Base-by-base conservation (phyloP, 1,139 yeast species). In the Nakaseomyces sp. region DNA sequence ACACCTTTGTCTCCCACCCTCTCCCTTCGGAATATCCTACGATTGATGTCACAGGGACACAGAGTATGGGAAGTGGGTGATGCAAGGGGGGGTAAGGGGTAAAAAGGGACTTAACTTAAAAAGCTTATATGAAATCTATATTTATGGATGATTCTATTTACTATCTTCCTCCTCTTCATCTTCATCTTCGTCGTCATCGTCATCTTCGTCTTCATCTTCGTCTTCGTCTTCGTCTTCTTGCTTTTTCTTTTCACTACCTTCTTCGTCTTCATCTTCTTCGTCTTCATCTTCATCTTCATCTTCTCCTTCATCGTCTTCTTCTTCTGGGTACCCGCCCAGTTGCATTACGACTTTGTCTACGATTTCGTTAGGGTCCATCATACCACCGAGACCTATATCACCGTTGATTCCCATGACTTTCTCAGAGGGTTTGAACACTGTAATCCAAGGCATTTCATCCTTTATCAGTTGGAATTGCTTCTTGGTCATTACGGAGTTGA, bases 301-400 rank as follows among this genome's bases (percentile, higher is more conserved):
- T 1, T 80, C 86, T 4, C 79, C 87, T 1, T 79, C 88, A 1
- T 81, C 88, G 22, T 82, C 88, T 1, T 80, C 88, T 10, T 78
- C 88, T 17, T 84, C 87, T 1, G 95, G 95, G 63, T 85, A 85
- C 0, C 96, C 95, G 36, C 96, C 96, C 44, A 87, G 66, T 58
- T 86, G 84, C 62, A 81, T 70, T 2, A 86, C 95, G 48, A 86
- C 77, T 58, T 77, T 79, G 57, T 87, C 91, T 24, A 87, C 95
- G 54, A 89, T 82, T 64, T 88, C 96, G 64, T 86, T 85, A 76
- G 83, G 81, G 57, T 83, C 91, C 58, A 95, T 73, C 98, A 91
- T 91, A 8, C 97, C 98, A 20, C 98, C 98, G 70, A 78, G 83
- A 3, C 98, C 98, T 47, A 91, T 86, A 42, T 91, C 98, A 42